A percentile compares a stretch with the other conserved stretches of the same genome.
Evolutionary conservation across 805 yeast genomes (phyloP).

Genomic region (Vanderwaltozyma verrucispora): DNA sequence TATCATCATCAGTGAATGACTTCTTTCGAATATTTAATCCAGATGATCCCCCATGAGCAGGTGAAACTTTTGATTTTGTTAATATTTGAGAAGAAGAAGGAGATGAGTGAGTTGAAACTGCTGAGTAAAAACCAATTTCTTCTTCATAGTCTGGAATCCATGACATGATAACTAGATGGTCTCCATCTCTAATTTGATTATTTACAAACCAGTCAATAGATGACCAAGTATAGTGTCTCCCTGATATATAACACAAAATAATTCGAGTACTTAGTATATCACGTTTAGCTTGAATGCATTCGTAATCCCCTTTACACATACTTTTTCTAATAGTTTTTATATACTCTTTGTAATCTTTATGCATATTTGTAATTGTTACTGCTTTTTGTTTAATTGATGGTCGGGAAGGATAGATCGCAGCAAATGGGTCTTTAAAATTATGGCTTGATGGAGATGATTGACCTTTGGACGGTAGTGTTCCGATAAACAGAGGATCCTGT

Average conservation of each 20-base stretch:
- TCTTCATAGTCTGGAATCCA: slow-evolving; percentile 33
- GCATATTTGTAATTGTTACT: slow-evolving; percentile 17
- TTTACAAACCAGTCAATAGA: slow-evolving; percentile 59
- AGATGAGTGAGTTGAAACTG: background rate
- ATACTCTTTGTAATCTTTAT: slow-evolving; percentile 9
- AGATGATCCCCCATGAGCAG: too few species aligned
- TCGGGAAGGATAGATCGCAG: slow-evolving; percentile 26
- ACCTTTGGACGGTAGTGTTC: slow-evolving; percentile 1
- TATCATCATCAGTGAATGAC: background rate
- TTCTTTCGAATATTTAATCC: slow-evolving; percentile 1
- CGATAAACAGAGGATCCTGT: slow-evolving; percentile 16
- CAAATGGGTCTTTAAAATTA: slow-evolving; percentile 12
- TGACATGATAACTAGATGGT: slow-evolving; percentile 49
- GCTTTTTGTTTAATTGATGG: slow-evolving; percentile 25
- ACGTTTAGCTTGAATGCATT: too few species aligned
- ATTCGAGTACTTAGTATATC: slow-evolving; percentile 28
- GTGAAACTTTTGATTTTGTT: background rate
- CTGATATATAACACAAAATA: slow-evolving; percentile 51
- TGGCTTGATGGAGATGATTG: background rate
- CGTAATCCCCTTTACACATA: slow-evolving; percentile 2
- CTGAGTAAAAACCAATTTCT: background rate
- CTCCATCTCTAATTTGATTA: slow-evolving; percentile 49
- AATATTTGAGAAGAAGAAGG: background rate
- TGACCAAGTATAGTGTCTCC: slow-evolving; percentile 65
- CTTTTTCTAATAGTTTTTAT: background rate